phyloP scores from a whole-genome alignment of 2,329 filamentous ascomycete species.

The Colletotrichum musae region DNA sequence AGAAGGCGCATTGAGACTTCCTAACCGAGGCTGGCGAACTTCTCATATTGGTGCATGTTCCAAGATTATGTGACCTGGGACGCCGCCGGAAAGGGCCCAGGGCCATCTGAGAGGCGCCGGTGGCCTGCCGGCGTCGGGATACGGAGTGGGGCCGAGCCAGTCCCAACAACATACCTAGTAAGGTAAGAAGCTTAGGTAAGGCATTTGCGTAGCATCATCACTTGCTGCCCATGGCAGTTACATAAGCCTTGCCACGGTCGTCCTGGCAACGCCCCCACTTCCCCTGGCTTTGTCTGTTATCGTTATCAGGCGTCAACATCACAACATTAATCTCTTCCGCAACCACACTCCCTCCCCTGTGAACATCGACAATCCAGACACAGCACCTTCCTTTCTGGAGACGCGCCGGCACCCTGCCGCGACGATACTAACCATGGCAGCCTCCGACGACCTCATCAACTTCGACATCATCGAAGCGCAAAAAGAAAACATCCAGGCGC shows the following conservation, averaged over 20 bases:
- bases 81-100: too few species aligned
- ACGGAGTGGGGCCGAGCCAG: too few species aligned
- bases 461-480: slow-evolving; percentile 97
- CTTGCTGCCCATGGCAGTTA: background rate
- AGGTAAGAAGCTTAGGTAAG: background rate
- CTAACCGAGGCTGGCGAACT: too few species aligned
- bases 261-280: slow-evolving; percentile 40
- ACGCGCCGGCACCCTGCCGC: slow-evolving; percentile 37
- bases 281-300: slow-evolving; percentile 18
- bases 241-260: slow-evolving; percentile 21
- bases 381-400: slow-evolving; percentile 31
- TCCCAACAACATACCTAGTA: too few species aligned
- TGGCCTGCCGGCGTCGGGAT: too few species aligned
- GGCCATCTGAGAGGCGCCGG: too few species aligned
- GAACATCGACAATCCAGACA: slow-evolving; percentile 26
- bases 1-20: too few species aligned
- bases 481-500: slow-evolving; percentile 97
- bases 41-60: too few species aligned
- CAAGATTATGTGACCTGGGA: too few species aligned
- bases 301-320: slow-evolving; percentile 43
- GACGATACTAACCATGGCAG: slow-evolving; percentile 59
- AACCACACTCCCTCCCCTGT: slow-evolving; percentile 10
- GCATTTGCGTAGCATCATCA: background rate
- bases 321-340: slow-evolving; percentile 28
- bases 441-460: slow-evolving; percentile 70